A percentile compares a stretch with the other conserved stretches of the same genome.
phyloP scores from a whole-genome alignment of 1,284 basidiomycete species.

The Macrocystidia cucumis region DNA sequence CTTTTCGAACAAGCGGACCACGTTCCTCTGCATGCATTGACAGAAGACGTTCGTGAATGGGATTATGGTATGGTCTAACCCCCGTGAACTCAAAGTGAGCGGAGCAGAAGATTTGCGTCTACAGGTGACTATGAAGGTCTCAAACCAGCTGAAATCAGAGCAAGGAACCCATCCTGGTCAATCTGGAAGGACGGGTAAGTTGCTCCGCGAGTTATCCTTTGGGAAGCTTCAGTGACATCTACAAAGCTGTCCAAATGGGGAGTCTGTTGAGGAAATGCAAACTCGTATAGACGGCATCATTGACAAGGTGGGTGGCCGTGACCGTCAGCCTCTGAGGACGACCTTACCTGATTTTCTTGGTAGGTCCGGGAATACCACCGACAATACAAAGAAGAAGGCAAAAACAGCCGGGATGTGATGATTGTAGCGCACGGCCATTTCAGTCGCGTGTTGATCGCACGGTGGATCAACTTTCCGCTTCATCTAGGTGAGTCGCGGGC shows the following conservation, averaged over 20 bases:
- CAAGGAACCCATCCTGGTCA: slow-evolving; percentile 58
- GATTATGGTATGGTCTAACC: slow-evolving; percentile 62
- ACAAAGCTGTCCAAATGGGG: slow-evolving; percentile 77
- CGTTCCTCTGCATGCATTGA: slow-evolving; percentile 46
- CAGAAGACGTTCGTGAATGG: slow-evolving; percentile 76
- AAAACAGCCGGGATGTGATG: slow-evolving; percentile 62
- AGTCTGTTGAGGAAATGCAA: slow-evolving; percentile 75
- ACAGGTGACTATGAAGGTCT: slow-evolving; percentile 81
- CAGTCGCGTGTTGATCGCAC: slow-evolving; percentile 74
- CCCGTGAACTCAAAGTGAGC: background rate
- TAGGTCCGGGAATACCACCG: slow-evolving; percentile 75
- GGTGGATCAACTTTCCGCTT: slow-evolving; percentile 71
- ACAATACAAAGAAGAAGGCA: slow-evolving; percentile 59
- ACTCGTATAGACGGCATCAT: slow-evolving; percentile 75
- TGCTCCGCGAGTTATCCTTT: slow-evolving; percentile 2
- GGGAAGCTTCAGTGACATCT: slow-evolving; percentile 4
- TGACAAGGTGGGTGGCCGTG: slow-evolving; percentile 38
- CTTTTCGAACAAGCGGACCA: slow-evolving; percentile 53
- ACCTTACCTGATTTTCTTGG: background rate
- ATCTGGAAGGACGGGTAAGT: slow-evolving; percentile 81
- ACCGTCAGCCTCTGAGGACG: background rate
- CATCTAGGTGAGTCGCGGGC: slow-evolving; percentile 41
- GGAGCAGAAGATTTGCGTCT: slow-evolving; percentile 1
- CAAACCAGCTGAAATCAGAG: slow-evolving; percentile 65
- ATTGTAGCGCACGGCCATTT: slow-evolving; percentile 83